Base-by-base conservation (phyloP, 257 asterid genomes). In the Hygrophila difformis region DNA sequence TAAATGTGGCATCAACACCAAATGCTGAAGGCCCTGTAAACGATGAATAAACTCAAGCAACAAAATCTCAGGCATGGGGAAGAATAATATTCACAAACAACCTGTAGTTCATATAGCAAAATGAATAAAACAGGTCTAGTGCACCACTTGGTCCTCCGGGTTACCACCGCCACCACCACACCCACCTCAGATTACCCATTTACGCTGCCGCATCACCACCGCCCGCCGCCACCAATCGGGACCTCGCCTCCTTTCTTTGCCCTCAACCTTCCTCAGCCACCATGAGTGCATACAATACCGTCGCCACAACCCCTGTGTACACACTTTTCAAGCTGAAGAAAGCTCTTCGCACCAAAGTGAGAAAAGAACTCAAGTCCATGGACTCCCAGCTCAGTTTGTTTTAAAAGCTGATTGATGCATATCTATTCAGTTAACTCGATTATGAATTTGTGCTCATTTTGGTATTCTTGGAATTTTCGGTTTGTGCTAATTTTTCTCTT, bases 361-460 rank as follows among this genome's bases (percentile, higher is more conserved):
- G 64, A 35, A 82, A 72, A 47, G 87, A 81, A 11, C 93, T 91
- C 72, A 82, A 63, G 77, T 64, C 82, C 41, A 85, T 89, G 96
- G 94, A 82, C 60, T 68, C 92, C 33, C 36, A 36, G 8, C 68
- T 69, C 69, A 79, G 17, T n/a, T 55, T 50, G 15, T 47, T 29
- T 33, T 1, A 16, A 35, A 35, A 31, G 28, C 28, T 16, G 43
- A 41, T 18, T 33, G 26, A 22, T 52, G 43, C 58, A 12, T 53
- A 10, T 14, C 49, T 16, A 16, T 41, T n/a, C 43, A 15, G 14
- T 1, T 39, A 23, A 5, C 39, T 39, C 33, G 37, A 16, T 31
- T 47, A 11, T 22, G 2, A 14, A 11, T 33, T 28, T 13, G 31
- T 41, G 51, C 10, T 41, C n/a, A 4, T 17, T 33, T 45, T 46